Evolutionary conservation across 2,329 filamentous ascomycete genomes (phyloP).

Genomic region (Fusarium longipes): DNA sequence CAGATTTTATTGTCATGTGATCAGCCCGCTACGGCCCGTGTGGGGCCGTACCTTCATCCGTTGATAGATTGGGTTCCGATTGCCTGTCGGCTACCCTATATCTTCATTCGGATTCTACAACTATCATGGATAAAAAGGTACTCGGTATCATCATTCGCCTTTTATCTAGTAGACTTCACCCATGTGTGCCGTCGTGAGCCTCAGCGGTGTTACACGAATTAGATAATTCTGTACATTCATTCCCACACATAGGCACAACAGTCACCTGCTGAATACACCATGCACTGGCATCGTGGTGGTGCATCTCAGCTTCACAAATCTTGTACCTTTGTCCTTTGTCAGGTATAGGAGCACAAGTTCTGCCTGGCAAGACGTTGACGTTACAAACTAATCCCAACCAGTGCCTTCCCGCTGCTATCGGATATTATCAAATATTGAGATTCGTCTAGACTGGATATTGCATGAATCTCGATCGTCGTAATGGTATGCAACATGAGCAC

Average conservation of each 20-base stretch:
- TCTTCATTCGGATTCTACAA: too few species aligned
- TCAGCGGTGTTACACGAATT: too few species aligned
- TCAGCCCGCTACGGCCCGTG: neutral
- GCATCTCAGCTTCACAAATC: neutral
- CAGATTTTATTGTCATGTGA: neutral
- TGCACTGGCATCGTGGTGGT: neutral
- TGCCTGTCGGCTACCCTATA: neutral
- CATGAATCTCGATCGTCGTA: conserved; percentile 24
- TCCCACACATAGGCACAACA: neutral
- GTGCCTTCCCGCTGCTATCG: neutral
- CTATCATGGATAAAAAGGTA: neutral
- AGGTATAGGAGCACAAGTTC: neutral
- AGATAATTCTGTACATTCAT: neutral
- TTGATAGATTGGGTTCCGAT: too few species aligned
- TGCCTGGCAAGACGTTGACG: too few species aligned
- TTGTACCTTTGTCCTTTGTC: rapidly evolving
- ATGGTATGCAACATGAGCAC: conserved; percentile 21
- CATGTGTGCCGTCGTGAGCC: neutral
- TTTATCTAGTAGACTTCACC: too few species aligned
- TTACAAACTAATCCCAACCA: neutral
- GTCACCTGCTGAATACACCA: neutral
- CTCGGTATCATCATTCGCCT: neutral
- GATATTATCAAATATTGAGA: neutral
- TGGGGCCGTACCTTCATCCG: neutral
- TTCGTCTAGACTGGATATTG: neutral